Evolutionary conservation across 306 rosid species (phyloP).

Genomic region (Delonix regia): DNA sequence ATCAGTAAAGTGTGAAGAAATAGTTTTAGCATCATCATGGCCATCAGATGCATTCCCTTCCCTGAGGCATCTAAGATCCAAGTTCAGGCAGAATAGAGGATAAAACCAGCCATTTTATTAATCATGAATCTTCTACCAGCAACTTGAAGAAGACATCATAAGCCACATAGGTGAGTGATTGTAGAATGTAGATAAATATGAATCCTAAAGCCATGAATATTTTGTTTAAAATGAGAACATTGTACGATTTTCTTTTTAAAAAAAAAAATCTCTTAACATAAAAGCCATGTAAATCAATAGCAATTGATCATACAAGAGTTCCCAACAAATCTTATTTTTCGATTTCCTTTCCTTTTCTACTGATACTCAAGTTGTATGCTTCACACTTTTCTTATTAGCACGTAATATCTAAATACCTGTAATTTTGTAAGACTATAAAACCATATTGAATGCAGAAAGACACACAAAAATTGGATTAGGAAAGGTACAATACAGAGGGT

Average conservation of each 20-base stretch:
- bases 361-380: neutral
- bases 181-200: conserved; percentile 46
- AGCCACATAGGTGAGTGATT: conserved; percentile 59
- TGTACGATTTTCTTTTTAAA: no score
- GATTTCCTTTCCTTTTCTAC: conserved; percentile 2
- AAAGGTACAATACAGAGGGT: neutral
- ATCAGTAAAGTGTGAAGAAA: conserved; percentile 44
- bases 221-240: conserved; percentile 34
- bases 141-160: conserved; percentile 78
- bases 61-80: conserved; percentile 37
- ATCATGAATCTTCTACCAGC: conserved; percentile 58
- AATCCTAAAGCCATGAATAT: conserved; percentile 43
- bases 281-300: conserved; percentile 3
- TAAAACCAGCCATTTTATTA: conserved; percentile 55
- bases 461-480: conserved; percentile 1
- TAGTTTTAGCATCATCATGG: conserved; percentile 35
- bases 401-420: neutral
- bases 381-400: neutral
- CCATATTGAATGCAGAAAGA: conserved; percentile 16
- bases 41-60: conserved; percentile 41
- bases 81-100: conserved; percentile 47
- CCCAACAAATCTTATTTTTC: conserved; percentile 3
- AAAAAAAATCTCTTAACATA: neutral
- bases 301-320: conserved; percentile 25
- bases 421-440: conserved; percentile 5